Percentiles rank a stretch among this genome's conserved stretches.
These are phyloP conservation scores for Aspergillus saccharolyticus DNA, from an alignment of 495 filamentous ascomycete species.

Conservation along the genomic window DNA sequence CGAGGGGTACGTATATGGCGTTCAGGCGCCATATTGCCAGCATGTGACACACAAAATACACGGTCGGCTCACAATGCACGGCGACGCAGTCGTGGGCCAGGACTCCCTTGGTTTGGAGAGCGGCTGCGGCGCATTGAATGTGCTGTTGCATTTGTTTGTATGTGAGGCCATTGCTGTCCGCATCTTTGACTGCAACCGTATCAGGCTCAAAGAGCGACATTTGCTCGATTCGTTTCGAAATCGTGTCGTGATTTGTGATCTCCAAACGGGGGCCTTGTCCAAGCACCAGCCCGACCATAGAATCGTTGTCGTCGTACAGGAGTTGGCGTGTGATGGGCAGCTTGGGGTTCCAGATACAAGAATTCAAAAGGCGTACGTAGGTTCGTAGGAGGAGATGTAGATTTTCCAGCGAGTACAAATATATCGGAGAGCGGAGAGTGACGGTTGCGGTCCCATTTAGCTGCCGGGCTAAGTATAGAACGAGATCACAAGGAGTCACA, in stretches of 20 bases:
- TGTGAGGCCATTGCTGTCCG: background rate
- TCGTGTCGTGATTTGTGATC: background rate
- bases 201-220: background rate
- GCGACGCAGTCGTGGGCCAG: background rate
- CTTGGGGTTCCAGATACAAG: background rate
- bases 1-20: background rate
- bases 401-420: background rate
- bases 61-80: background rate
- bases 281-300: background rate
- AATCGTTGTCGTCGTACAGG: background rate
- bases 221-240: background rate
- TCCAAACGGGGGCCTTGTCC: background rate
- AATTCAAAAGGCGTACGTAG: background rate
- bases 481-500: background rate
- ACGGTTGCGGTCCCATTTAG: background rate
- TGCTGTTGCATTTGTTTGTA: background rate
- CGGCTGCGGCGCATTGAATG: background rate
- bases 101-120: background rate
- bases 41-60: background rate
- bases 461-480: background rate
- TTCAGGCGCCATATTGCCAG: background rate
- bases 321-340: background rate
- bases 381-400: background rate
- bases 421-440: background rate
- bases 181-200: background rate